Evolutionary conservation across 306 rosid genomes (phyloP).

Genomic region (Pterocarpus macrocarpus): DNA sequence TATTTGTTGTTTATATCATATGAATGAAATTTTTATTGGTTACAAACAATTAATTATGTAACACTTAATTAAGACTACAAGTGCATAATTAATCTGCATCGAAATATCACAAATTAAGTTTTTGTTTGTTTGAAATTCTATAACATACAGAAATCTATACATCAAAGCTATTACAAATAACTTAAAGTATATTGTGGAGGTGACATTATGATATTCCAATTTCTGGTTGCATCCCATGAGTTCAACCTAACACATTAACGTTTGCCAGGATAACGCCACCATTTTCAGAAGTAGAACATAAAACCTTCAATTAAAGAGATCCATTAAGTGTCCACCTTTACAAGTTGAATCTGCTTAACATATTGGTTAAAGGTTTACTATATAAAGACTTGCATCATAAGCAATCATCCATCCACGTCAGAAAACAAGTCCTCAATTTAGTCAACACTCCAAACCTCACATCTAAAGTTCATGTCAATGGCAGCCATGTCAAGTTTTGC

Average conservation of each 20-base stretch:
- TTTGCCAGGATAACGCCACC: too few relatives aligned
- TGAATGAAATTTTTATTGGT: too few relatives aligned
- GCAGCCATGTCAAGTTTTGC: background rate
- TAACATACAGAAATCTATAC: background rate
- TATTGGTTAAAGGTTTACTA: background rate
- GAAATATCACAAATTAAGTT: too few relatives aligned
- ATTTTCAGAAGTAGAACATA: conserved; percentile 13
- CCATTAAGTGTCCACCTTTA: too few relatives aligned
- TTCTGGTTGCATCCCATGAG: background rate
- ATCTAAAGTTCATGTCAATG: conserved; percentile 36
- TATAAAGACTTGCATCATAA: conserved; percentile 18
- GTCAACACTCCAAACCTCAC: background rate
- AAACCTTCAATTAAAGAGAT: conserved; percentile 27
- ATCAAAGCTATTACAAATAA: background rate
- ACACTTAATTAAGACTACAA: too few relatives aligned
- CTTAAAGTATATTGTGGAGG: background rate
- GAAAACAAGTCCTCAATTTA: background rate
- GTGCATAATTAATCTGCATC: too few relatives aligned
- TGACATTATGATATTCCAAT: too few relatives aligned
- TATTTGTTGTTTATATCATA: too few relatives aligned
- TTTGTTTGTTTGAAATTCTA: too few relatives aligned
- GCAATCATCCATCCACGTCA: background rate
- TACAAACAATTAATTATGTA: too few relatives aligned
- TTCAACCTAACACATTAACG: conserved; percentile 40
- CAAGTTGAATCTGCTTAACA: too few relatives aligned